Evolutionary conservation across 176 grass and related monocot species (phyloP), one percentile per base, ranked within the genome.

Genomic region (Neostapfia colusana): DNA sequence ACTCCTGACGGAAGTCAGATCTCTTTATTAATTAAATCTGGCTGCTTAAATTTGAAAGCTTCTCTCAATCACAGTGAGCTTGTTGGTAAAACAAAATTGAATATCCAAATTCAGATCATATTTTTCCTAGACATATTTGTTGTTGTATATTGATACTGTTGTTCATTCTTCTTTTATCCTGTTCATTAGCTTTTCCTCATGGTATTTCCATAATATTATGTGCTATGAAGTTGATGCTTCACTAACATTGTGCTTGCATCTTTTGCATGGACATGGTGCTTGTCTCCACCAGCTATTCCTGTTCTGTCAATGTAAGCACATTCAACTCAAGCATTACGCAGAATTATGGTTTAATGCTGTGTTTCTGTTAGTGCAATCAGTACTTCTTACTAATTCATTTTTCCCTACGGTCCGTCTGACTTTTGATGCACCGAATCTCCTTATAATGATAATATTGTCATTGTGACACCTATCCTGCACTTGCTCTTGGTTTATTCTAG

Each of bases 261-360:
- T 72, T 82, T 73, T 88, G 82, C 89, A 92, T 98, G 87, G 73
- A 65, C 54, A 65, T 63, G 75, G 56, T 66, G 54, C 69, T 27
- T 74, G 61, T 74, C 82, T 82, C 77, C 67, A 65, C 58, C 89
- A 98, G 95, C 95, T 58, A 98, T 98, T 92, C 95, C 95, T 86
- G 95, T 98, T 88, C 80, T 98, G 9, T 98, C 95, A 78, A 89
- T 94, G 95, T 98, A 90, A 94, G 95, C 78, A 82, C 37, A 21
- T 67, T 54, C 18, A 46, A 65, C 65, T 45, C 41, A 73, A 70
- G 70, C 41, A 21, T 64, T 78, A 7, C 40, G 70, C 69, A 27
- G 16, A 69, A 39, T 49, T 50, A 67, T 55, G 1, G 8, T 67
- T 77, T 26, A 56, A 14, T 59, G 31, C 26, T 75, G 55, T 21